phyloP scores from a whole-genome alignment of 768 basidiomycete species.

The Hygrophorus pudorinus region DNA sequence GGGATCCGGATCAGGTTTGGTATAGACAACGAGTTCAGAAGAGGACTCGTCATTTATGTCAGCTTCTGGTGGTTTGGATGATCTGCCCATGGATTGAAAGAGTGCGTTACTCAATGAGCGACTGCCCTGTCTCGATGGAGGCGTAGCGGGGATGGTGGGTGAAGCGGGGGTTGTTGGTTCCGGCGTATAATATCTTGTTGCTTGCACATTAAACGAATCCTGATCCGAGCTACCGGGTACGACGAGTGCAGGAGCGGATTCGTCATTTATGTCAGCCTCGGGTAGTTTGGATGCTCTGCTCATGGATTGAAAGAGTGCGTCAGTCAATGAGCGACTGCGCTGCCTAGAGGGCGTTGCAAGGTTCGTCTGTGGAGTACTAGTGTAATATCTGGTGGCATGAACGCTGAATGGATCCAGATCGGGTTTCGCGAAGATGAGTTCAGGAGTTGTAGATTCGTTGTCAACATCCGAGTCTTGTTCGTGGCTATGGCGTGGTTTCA shows the following conservation, averaged over 20 bases:
- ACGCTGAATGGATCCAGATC: neutral
- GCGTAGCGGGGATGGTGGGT: neutral
- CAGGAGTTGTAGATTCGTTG: neutral
- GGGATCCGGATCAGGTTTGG: constrained; percentile 61
- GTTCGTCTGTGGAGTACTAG: too few relatives aligned
- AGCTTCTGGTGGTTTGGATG: too few relatives aligned
- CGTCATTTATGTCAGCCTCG: too few relatives aligned
- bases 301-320: too few relatives aligned
- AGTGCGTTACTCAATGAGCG: too few relatives aligned
- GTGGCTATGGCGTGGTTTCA: neutral
- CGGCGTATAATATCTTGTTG: neutral
- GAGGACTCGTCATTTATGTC: too few relatives aligned
- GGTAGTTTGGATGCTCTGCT: too few relatives aligned
- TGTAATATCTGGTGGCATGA: neutral
- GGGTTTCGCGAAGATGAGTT: neutral
- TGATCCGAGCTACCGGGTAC: too few relatives aligned
- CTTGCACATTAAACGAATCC: neutral
- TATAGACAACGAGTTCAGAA: constrained; percentile 3
- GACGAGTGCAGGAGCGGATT: too few relatives aligned
- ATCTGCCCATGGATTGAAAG: too few relatives aligned
- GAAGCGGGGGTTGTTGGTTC: neutral
- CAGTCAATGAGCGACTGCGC: too few relatives aligned
- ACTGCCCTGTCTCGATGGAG: neutral
- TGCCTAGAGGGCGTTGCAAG: too few relatives aligned
- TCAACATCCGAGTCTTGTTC: neutral